phyloP scores from a whole-genome alignment of 192 early-diverging fungal species.

The Spinellus fusiger region DNA sequence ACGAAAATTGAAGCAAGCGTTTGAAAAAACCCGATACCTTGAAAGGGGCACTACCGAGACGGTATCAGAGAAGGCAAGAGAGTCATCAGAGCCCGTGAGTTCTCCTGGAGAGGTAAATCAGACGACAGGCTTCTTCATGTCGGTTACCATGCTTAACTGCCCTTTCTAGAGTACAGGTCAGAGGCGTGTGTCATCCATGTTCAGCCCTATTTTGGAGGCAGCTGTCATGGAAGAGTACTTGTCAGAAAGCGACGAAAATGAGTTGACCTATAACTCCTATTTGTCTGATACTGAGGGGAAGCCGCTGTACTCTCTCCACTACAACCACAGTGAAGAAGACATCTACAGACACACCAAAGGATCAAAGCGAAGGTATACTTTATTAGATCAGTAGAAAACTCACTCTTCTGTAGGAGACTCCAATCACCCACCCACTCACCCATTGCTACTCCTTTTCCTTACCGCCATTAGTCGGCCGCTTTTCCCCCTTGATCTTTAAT shows the following conservation, averaged over 20 bases:
- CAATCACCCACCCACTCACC: too few relatives aligned
- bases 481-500: too few relatives aligned
- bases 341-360: too few relatives aligned
- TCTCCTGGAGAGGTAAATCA: not conserved
- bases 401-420: too few relatives aligned
- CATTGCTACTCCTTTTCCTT: too few relatives aligned
- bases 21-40: slow-evolving; percentile 10
- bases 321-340: too few relatives aligned
- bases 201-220: not conserved
- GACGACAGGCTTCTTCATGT: not conserved
- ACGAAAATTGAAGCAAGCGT: slow-evolving; percentile 11
- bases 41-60: not conserved
- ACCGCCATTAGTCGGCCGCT: too few relatives aligned
- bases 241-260: not conserved
- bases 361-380: too few relatives aligned
- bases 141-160: not conserved
- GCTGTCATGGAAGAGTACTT: not conserved
- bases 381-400: too few relatives aligned
- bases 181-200: not conserved
- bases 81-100: too few relatives aligned
- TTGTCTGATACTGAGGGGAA: not conserved
- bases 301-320: too few relatives aligned
- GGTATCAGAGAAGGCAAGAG: too few relatives aligned
- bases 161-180: not conserved
- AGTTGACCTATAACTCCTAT: not conserved